phyloP scores from a whole-genome alignment of 805 yeast genomes.

The Spathaspora sp. region DNA sequence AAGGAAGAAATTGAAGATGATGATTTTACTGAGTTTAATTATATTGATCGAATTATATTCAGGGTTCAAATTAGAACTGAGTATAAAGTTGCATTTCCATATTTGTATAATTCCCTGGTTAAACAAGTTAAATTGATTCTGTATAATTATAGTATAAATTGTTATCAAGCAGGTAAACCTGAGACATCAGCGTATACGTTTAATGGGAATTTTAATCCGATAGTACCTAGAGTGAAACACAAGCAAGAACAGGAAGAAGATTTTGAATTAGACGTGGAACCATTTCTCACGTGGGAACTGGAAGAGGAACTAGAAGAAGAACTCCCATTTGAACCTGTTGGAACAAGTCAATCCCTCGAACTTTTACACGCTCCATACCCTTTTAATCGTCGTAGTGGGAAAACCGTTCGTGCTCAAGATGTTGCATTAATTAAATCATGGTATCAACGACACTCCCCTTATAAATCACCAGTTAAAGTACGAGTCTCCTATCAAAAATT shows the following conservation, averaged over 20 bases:
- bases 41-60: conserved; percentile 82
- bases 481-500: conserved; percentile 86
- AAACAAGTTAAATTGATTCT: conserved; percentile 57
- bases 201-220: conserved; percentile 54
- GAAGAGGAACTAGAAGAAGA: conserved; percentile 26
- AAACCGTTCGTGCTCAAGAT: conserved; percentile 80
- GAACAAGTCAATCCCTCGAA: conserved; percentile 51
- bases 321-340: conserved; percentile 35
- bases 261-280: conserved; percentile 41
- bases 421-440: conserved; percentile 79
- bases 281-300: conserved; percentile 39
- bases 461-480: conserved; percentile 67
- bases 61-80: conserved; percentile 77
- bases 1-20: conserved; percentile 58
- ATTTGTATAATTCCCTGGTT: conserved; percentile 74
- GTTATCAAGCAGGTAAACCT: conserved; percentile 28
- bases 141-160: conserved; percentile 63
- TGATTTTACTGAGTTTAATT: conserved; percentile 86
- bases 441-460: conserved; percentile 69
- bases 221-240: conserved; percentile 23
- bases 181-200: conserved; percentile 51
- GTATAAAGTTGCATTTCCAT: conserved; percentile 83
- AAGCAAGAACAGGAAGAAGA: conserved; percentile 2
- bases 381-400: conserved; percentile 71
- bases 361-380: conserved; percentile 86